Evolutionary conservation across 2,329 filamentous ascomycete genomes (phyloP).

Genomic region (Mycogone perniciosa): DNA sequence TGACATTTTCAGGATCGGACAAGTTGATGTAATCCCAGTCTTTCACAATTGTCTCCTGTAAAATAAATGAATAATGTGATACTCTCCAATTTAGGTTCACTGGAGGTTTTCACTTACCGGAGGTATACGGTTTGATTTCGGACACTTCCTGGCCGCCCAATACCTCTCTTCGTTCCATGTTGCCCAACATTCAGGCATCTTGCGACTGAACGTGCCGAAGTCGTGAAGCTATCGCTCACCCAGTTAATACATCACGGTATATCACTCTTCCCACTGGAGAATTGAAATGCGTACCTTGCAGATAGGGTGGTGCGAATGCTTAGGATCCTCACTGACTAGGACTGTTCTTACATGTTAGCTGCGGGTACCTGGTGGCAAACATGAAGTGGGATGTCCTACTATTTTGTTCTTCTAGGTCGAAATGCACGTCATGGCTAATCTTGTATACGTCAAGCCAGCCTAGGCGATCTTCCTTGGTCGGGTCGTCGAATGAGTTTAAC

Average conservation of each 20-base stretch:
- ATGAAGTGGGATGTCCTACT: slow-evolving; percentile 15
- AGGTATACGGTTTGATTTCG: slow-evolving; percentile 18
- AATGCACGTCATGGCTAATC: slow-evolving; percentile 23
- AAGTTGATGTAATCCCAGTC: slow-evolving; percentile 20
- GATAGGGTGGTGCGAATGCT: slow-evolving; percentile 17
- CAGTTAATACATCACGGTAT: neutral
- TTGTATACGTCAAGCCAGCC: slow-evolving; percentile 4
- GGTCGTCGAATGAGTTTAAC: slow-evolving; percentile 2
- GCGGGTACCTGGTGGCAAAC: neutral
- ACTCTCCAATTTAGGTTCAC: neutral
- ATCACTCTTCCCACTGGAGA: neutral
- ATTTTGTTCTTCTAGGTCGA: slow-evolving; percentile 26
- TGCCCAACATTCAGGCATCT: slow-evolving; percentile 17
- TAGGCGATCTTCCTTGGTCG: neutral
- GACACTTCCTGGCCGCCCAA: slow-evolving; percentile 16
- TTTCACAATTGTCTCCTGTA: slow-evolving; percentile 20
- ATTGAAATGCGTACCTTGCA: slow-evolving; percentile 18
- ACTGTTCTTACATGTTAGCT: slow-evolving; percentile 16
- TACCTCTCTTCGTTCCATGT: slow-evolving; percentile 3
- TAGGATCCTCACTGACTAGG: slow-evolving; percentile 13
- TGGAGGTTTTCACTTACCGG: slow-evolving; percentile 17
- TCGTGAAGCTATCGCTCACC: slow-evolving; percentile 20
- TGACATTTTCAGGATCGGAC: neutral
- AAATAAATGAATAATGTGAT: neutral
- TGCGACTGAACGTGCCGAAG: slow-evolving; percentile 20